Conservation (phyloP, 441 rosid species). For the Populus trichocarpa region DNA sequence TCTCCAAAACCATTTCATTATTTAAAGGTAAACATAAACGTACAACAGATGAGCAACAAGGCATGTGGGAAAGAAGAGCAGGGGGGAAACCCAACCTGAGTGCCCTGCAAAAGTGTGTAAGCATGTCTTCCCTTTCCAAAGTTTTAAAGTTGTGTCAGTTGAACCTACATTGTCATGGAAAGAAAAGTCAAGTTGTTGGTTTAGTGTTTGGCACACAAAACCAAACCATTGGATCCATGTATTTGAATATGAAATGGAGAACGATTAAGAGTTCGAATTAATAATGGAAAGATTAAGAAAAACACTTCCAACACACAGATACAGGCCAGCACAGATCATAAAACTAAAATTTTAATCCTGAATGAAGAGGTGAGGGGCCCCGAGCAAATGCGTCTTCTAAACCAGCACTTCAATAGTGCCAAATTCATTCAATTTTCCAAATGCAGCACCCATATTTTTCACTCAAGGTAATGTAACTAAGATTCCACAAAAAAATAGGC, state of each 20-base stretch:
- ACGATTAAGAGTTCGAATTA: background rate
- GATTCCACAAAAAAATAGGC: background rate
- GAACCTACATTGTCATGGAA: constrained; percentile 52
- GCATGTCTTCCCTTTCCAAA: constrained; percentile 88
- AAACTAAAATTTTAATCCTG: background rate
- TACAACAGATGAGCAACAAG: background rate
- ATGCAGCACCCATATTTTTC: background rate
- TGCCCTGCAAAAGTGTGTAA: constrained; percentile 80
- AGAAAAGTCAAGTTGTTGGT: background rate
- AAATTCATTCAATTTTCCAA: background rate
- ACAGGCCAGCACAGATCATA: background rate
- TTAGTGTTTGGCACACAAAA: background rate
- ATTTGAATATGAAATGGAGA: background rate
- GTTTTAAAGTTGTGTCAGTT: constrained; percentile 78
- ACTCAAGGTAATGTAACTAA: background rate
- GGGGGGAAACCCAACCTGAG: constrained; percentile 43
- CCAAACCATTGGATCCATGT: background rate
- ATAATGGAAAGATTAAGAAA: background rate
- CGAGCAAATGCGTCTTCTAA: background rate
- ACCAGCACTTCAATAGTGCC: background rate
- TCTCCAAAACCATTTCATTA: background rate
- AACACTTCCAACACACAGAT: background rate
- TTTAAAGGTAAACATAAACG: background rate
- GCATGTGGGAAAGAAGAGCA: background rate
- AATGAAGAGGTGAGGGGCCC: background rate